Conservation (phyloP, 2,329 filamentous ascomycete species). For the Ascochyta koolunga region DNA sequence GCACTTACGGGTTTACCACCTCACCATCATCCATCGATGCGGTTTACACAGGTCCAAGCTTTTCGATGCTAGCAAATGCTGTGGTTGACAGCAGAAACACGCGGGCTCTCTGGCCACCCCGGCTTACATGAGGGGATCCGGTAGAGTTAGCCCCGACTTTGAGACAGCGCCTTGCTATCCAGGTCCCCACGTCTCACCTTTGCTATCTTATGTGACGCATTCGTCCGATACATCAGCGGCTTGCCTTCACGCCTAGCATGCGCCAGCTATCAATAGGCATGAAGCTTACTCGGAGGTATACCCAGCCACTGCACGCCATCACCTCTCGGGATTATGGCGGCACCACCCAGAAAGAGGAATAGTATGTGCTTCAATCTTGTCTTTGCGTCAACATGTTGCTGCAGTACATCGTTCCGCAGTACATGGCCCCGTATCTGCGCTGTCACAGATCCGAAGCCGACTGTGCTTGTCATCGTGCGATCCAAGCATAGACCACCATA, state of each 20-base stretch:
- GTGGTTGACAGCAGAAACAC: conserved; percentile 44
- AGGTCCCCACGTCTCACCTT: conserved; percentile 48
- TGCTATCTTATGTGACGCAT: conserved; percentile 47
- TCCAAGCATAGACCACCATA: conserved; percentile 38
- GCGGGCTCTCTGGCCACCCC: conserved; percentile 41
- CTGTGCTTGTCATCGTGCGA: conserved; percentile 45
- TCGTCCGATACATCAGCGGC: conserved; percentile 41
- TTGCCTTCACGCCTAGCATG: conserved; percentile 39
- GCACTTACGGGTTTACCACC: conserved; percentile 14
- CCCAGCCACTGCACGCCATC: conserved; percentile 45
- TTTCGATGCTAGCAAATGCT: conserved; percentile 34
- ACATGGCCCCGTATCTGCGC: conserved; percentile 47
- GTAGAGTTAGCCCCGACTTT: conserved; percentile 43
- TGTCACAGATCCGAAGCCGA: conserved; percentile 47
- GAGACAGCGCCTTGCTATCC: conserved; percentile 42
- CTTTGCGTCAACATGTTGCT: conserved; percentile 50
- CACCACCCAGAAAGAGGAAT: conserved; percentile 43
- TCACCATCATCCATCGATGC: conserved; percentile 29
- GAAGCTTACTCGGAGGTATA: conserved; percentile 44
- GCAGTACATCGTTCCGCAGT: conserved; percentile 49
- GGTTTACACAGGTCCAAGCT: conserved; percentile 28
- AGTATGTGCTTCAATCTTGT: conserved; percentile 43
- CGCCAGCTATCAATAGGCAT: conserved; percentile 48
- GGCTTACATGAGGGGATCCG: conserved; percentile 49
- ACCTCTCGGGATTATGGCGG: conserved; percentile 41